phyloP scores from a whole-genome alignment of 768 basidiomycete genomes.

The Tulasnella sp. region DNA sequence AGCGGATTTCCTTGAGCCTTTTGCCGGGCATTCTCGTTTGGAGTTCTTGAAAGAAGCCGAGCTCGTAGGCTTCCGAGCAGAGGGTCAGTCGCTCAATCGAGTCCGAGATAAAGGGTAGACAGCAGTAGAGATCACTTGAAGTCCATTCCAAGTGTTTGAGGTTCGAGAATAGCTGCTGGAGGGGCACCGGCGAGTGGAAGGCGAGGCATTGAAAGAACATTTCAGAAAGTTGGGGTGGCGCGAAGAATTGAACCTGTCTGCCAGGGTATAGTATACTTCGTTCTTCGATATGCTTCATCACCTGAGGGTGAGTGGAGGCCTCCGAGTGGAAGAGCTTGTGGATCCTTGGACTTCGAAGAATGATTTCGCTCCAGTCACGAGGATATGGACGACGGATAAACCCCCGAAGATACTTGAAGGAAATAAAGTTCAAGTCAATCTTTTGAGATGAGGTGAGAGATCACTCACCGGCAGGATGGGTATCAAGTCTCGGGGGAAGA shows the following conservation, averaged over 20 bases:
- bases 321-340: neutral
- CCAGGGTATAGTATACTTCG: neutral
- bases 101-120: neutral
- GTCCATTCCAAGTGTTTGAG: neutral
- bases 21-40: neutral
- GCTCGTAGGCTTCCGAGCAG: neutral
- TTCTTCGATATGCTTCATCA: neutral
- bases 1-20: neutral
- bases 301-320: neutral
- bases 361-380: neutral
- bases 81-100: slow-evolving; percentile 7
- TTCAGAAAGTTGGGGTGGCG: neutral
- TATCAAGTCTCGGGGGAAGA: neutral
- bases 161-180: neutral
- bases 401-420: neutral
- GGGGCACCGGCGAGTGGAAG: neutral
- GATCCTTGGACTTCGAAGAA: neutral
- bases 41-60: slow-evolving; percentile 13
- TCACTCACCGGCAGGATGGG: neutral
- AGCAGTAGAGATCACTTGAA: neutral
- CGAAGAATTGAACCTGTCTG: neutral
- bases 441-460: neutral
- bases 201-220: neutral
- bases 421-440: neutral
- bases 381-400: neutral